Conservation (phyloP, 2,329 filamentous ascomycete genomes). For the Penicillium rolfsii region DNA sequence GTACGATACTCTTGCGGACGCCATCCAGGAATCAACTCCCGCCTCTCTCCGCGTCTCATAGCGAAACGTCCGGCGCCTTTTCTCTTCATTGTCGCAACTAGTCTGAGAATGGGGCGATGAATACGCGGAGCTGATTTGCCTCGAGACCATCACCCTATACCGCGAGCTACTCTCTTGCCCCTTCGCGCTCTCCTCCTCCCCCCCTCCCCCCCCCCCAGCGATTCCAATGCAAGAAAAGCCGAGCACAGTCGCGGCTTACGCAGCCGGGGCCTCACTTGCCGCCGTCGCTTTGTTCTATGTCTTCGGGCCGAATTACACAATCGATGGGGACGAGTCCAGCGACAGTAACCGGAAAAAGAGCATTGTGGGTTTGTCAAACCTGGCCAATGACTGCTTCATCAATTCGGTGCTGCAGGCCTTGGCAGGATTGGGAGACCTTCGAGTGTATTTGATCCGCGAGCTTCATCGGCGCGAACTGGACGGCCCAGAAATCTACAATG, state of each 20-base stretch:
- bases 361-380: constrained; percentile 85
- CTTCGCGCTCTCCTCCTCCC: background rate
- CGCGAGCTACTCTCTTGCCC: constrained; percentile 3
- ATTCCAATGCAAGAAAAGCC: constrained; percentile 76
- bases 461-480: constrained; percentile 82
- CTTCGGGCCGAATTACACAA: constrained; percentile 94
- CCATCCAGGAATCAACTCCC: background rate
- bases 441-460: constrained; percentile 89
- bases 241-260: constrained; percentile 85
- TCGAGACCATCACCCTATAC: constrained; percentile 15
- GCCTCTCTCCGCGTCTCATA: background rate
- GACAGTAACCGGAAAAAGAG: constrained; percentile 73
- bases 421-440: constrained; percentile 84
- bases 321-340: constrained; percentile 74
- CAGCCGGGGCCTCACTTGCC: constrained; percentile 90
- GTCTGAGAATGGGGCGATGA: constrained; percentile 27
- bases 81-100: constrained; percentile 7
- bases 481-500: constrained; percentile 72
- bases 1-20: background rate
- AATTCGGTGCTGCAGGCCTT: constrained; percentile 94
- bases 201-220: background rate
- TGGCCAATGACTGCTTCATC: constrained; percentile 95
- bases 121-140: constrained; percentile 16
- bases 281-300: constrained; percentile 96
- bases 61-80: background rate